Evolutionary conservation across 2,329 filamentous ascomycete species (phyloP).

Genomic region (Colletotrichum sojae): DNA sequence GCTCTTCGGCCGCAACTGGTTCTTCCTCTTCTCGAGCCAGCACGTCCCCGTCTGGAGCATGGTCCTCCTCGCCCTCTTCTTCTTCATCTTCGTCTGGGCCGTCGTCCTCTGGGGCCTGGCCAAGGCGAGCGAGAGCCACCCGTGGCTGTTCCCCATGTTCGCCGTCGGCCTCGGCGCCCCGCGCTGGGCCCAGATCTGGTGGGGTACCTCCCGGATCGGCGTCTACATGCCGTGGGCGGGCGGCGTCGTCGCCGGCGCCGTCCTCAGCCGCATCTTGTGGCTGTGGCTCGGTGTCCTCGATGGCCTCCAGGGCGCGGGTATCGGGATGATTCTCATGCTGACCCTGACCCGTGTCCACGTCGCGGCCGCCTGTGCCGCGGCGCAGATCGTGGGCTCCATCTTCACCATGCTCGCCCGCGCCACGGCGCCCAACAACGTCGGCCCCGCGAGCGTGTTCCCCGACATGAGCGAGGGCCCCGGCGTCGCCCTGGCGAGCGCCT

Average conservation of each 20-base stretch:
- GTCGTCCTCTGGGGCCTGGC: conserved; percentile 65
- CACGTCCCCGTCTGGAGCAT: conserved; percentile 71
- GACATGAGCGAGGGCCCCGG: conserved; percentile 66
- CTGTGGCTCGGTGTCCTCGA: conserved; percentile 78
- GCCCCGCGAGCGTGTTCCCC: conserved; percentile 74
- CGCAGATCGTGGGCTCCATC: conserved; percentile 73
- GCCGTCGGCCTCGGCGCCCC: conserved; percentile 77
- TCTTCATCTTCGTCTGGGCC: conserved; percentile 71
- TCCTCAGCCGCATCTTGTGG: conserved; percentile 67
- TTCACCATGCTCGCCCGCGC: conserved; percentile 74
- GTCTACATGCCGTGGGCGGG: conserved; percentile 75
- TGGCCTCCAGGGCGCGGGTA: conserved; percentile 74
- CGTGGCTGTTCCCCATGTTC: conserved; percentile 77
- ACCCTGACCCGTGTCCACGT: conserved; percentile 77
- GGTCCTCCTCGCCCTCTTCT: conserved; percentile 67
- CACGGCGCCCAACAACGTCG: conserved; percentile 72
- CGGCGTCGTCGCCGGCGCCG: conserved; percentile 65
- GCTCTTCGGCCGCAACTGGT: conserved; percentile 77
- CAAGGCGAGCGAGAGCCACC: conserved; percentile 70
- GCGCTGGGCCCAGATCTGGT: conserved; percentile 78
- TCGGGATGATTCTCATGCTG: conserved; percentile 78
- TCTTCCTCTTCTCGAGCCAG: conserved; percentile 72
- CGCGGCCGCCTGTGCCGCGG: conserved; percentile 71
- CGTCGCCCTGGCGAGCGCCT: conserved; percentile 62
- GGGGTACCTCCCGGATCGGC: conserved; percentile 73